Base-by-base conservation (phyloP, 805 yeast genomes). In the Phaffomyces antillensis region DNA sequence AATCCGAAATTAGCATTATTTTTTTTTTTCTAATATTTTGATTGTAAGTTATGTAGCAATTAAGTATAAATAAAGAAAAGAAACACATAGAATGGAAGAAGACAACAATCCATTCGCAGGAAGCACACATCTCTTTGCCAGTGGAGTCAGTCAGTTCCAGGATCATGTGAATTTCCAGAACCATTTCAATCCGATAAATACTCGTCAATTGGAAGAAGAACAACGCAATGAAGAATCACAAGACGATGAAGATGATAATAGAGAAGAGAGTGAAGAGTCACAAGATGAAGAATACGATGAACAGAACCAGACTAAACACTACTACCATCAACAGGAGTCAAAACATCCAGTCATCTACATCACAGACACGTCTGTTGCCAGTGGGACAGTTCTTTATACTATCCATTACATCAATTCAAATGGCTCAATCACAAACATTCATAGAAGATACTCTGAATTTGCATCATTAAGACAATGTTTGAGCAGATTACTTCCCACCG, bases 381-480 rank as follows among this genome's bases (percentile, higher is more conserved):
- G 79, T 44, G 71, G 83, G 1, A 86, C 77, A 52, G 77, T 91
- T 32, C 86, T 86, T 0, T 91, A 91, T 61, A 79, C 95, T 13
- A 86, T 91, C 46, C 76, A 76, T 49, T 66, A 77, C 42, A 67
- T 76, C 7, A 54, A 53, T 17, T n/a, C 5, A 17, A 13, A 25
- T 4, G 46, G 46, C 18, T 39, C 28, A 4, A 20, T 26, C 7
- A 34, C 72, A 7, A 68, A 73, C 15, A 88, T 87, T 8, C 75
- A 85, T 30, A 71, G 98, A 54, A 69, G 98, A 38, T 93, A 91
- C 63, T 86, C 95, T 38, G 99, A 93, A 60, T 93, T 93, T 63
- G 97, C 88, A 58, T 76, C 84, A 44, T 71, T 93, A 28, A 68
- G 96, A 43, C 79, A 73, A 37, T 75, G 83, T 4, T 71, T 93